These are phyloP conservation scores for Cytauxzoon felis DNA, from an alignment of 169 alveolate species.

Conservation along the genomic window DNA sequence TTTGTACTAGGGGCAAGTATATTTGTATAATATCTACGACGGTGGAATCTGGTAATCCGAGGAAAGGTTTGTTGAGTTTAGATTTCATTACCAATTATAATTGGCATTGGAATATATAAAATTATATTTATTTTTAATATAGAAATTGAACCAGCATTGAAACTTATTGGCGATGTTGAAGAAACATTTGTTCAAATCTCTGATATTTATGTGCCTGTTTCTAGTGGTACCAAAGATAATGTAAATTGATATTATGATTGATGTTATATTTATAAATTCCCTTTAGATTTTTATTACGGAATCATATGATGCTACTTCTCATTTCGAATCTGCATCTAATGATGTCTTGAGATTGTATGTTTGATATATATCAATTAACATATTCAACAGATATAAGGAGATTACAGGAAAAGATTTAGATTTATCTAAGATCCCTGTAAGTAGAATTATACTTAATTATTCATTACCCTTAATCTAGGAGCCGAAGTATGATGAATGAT, in stretches of 20 bases:
- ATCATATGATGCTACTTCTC: constrained; percentile 95
- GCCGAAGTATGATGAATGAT: too few species aligned
- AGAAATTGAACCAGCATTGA: constrained; percentile 92
- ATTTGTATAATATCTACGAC: constrained; percentile 93
- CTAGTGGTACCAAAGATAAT: constrained; percentile 81
- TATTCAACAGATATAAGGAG: constrained; percentile 43
- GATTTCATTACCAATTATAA: neutral
- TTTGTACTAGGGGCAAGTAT: constrained; percentile 89
- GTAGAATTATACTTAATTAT: too few species aligned
- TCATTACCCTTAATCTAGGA: too few species aligned
- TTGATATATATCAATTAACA: neutral
- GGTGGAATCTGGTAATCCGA: constrained; percentile 93
- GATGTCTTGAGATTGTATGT: constrained; percentile 86
- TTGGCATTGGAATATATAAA: neutral
- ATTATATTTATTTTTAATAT: neutral
- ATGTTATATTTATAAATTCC: neutral
- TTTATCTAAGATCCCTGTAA: constrained; percentile 31
- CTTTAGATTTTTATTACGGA: constrained; percentile 82
- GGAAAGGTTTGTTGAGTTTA: constrained; percentile 30
- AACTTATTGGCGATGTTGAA: constrained; percentile 88
- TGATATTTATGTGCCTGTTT: constrained; percentile 86
- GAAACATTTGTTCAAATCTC: constrained; percentile 87
- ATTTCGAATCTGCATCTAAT: constrained; percentile 95
- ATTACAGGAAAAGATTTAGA: constrained; percentile 72
- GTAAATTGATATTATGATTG: constrained; percentile 6